Percentiles rank a stretch among this genome's conserved stretches.
Evolutionary conservation across 768 basidiomycete genomes (phyloP).

Genomic region (Lenzites betulinus): DNA sequence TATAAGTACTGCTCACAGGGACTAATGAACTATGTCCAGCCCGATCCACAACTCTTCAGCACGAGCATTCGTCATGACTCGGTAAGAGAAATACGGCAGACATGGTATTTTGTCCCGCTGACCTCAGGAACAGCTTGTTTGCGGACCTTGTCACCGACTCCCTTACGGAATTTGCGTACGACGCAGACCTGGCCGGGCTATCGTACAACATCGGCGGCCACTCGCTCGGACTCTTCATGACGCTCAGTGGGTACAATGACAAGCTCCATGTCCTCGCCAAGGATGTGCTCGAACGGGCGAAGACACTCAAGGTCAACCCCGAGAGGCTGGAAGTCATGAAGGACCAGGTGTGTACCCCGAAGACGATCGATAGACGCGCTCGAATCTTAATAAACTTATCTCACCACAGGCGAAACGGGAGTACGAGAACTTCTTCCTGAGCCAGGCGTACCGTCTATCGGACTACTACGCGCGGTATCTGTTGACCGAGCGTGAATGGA

Average conservation of each 20-base stretch:
- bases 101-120: background rate
- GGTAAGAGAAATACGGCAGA: slow-evolving; percentile 40
- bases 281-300: slow-evolving; percentile 70
- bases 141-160: slow-evolving; percentile 86
- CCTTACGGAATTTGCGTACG: slow-evolving; percentile 88
- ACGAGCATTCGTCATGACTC: slow-evolving; percentile 70
- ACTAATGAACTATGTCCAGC: slow-evolving; percentile 35
- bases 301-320: slow-evolving; percentile 60
- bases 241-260: slow-evolving; percentile 87
- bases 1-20: background rate
- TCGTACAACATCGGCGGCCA: slow-evolving; percentile 66
- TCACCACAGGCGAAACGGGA: slow-evolving; percentile 62
- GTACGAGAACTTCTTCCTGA: slow-evolving; percentile 86
- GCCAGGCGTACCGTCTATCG: slow-evolving; percentile 78
- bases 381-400: background rate
- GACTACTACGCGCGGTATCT: slow-evolving; percentile 76
- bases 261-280: slow-evolving; percentile 76
- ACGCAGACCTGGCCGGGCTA: slow-evolving; percentile 90
- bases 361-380: background rate
- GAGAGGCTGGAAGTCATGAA: slow-evolving; percentile 80
- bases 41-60: slow-evolving; percentile 63
- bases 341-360: slow-evolving; percentile 73
- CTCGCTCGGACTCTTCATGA: slow-evolving; percentile 65
- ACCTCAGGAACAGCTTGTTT: slow-evolving; percentile 57
- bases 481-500: slow-evolving; percentile 73